These are phyloP conservation scores for Metarhizium robertsii DNA, from an alignment of 2,329 filamentous ascomycete genomes.

Conservation along the genomic window DNA sequence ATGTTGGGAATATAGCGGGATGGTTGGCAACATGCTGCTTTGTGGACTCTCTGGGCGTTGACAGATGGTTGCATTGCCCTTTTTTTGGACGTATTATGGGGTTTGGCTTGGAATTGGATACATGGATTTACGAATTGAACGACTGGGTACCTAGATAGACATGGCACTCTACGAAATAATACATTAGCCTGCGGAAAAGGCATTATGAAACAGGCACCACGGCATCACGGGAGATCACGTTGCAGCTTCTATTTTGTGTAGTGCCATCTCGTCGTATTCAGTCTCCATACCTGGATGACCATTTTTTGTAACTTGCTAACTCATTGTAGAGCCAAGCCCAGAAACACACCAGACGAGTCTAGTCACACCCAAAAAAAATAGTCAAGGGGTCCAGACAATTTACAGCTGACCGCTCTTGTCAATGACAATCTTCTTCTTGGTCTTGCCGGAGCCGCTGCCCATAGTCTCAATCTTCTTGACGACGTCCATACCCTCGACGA, in stretches of 20 bases:
- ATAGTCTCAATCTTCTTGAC: slow-evolving; percentile 54
- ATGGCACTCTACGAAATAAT: not conserved
- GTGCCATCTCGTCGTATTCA: not conserved
- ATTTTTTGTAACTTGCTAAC: not conserved
- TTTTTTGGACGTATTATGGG: not conserved
- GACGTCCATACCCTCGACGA: slow-evolving; percentile 39
- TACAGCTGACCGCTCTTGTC: slow-evolving; percentile 41
- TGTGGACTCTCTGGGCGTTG: not conserved
- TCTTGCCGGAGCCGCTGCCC: slow-evolving; percentile 41
- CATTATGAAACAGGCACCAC: not conserved
- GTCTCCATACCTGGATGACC: not conserved
- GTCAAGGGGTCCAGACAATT: slow-evolving; percentile 8
- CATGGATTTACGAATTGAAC: not conserved
- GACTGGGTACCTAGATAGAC: not conserved
- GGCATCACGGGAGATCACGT: not conserved
- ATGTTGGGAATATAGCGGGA: not conserved
- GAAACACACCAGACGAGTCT: not conserved
- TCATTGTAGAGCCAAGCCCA: not conserved
- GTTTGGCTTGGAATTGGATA: not conserved
- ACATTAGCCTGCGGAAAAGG: not conserved
- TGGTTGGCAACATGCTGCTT: not conserved
- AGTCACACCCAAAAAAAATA: not conserved
- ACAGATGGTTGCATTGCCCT: not conserved
- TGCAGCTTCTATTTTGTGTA: not conserved
- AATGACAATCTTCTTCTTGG: slow-evolving; percentile 49